phyloP scores from a whole-genome alignment of 2,329 filamentous ascomycete genomes.

The Ceratocystis harringtonii region DNA sequence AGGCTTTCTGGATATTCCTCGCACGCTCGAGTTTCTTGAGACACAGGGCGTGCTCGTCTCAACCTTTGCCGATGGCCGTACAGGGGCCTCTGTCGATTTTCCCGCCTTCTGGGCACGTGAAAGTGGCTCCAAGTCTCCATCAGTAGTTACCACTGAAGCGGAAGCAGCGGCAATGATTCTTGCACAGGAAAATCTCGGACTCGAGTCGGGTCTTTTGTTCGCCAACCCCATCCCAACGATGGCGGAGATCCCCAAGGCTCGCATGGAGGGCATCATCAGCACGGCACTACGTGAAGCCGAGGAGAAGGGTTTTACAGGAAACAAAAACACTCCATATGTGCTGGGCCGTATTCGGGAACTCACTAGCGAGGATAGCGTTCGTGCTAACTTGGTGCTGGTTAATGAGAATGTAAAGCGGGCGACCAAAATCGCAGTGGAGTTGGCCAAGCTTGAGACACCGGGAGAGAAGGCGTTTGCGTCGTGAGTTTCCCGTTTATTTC shows the following conservation, averaged over 20 bases:
- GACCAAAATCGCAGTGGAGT: conserved; percentile 38
- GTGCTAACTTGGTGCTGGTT: conserved; percentile 55
- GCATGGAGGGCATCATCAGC: conserved; percentile 57
- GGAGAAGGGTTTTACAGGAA: conserved; percentile 52
- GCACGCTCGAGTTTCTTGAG: conserved; percentile 67
- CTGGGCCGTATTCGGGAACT: conserved; percentile 65
- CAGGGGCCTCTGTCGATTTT: conserved; percentile 55
- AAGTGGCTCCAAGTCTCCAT: conserved; percentile 67
- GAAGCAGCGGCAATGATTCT: conserved; percentile 84
- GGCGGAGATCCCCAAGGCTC: conserved; percentile 50
- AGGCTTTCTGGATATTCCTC: conserved; percentile 82
- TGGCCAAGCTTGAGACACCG: conserved; percentile 25
- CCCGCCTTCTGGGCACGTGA: conserved; percentile 88
- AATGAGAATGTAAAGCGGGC: conserved; percentile 39
- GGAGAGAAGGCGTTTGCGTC: conserved; percentile 11
- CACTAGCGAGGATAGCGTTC: conserved; percentile 54
- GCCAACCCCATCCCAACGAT: conserved; percentile 73
- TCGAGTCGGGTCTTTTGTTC: conserved; percentile 70
- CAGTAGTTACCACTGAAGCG: conserved; percentile 54
- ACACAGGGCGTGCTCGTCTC: conserved; percentile 65
- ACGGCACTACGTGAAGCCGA: conserved; percentile 51
- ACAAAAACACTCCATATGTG: conserved; percentile 72
- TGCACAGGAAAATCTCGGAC: conserved; percentile 55
- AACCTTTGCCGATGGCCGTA: conserved; percentile 74
- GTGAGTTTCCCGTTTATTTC: conserved; percentile 4